Conservation (phyloP, 129 eudicot genomes). For the sunflower (Helianthus annuus) region DNA sequence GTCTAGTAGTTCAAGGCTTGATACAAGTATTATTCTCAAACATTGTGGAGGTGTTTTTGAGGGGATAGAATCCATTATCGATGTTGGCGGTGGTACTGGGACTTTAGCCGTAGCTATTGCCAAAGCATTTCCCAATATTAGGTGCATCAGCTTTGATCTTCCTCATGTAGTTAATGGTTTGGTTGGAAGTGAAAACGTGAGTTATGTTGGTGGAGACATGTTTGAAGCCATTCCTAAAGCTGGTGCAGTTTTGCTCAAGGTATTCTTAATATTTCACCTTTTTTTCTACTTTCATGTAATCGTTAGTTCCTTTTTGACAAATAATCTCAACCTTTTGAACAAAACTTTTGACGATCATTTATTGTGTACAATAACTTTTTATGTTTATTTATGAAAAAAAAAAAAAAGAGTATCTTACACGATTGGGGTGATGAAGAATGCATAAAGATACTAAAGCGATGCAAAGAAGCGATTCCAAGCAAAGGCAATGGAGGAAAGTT, state of each 20-base stretch:
- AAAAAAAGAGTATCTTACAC: conserved; percentile 19
- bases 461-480: too few relatives aligned
- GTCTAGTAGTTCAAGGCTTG: conserved; percentile 21
- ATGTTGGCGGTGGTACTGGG: conserved; percentile 44
- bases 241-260: conserved; percentile 23
- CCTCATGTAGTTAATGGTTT: conserved; percentile 33
- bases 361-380: too few relatives aligned
- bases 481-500: too few relatives aligned
- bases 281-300: background rate
- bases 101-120: conserved; percentile 22
- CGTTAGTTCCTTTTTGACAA: too few relatives aligned
- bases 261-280: too few relatives aligned
- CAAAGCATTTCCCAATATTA: conserved; percentile 15
- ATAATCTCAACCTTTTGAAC: too few relatives aligned
- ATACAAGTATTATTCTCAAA: conserved; percentile 4
- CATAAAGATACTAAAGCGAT: conserved; percentile 10
- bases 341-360: too few relatives aligned
- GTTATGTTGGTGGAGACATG: conserved; percentile 21
- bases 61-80: conserved; percentile 28
- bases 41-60: background rate
- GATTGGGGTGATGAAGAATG: conserved; percentile 26
- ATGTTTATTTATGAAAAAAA: too few relatives aligned
- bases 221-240: conserved; percentile 21
- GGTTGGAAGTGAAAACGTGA: conserved; percentile 12
- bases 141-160: conserved; percentile 29